These are phyloP conservation scores for Mycena indigotica DNA, from an alignment of 768 basidiomycete genomes.

Conservation along the genomic window DNA sequence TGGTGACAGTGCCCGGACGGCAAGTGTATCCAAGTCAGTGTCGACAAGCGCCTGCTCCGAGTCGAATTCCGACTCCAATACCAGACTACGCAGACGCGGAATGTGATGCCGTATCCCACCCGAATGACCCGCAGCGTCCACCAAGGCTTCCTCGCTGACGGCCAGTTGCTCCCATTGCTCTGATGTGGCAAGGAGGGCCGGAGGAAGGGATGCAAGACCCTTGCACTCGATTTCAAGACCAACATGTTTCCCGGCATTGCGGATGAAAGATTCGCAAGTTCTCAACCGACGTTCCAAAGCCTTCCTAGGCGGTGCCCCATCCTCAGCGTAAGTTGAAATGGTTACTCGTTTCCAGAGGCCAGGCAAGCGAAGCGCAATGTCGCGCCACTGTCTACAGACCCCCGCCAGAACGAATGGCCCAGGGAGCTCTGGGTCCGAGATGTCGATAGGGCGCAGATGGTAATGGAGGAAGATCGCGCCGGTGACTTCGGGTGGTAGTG, in stretches of 20 bases:
- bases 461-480: background rate
- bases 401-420: background rate
- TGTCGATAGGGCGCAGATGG: background rate
- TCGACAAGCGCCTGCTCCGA: background rate
- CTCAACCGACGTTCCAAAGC: background rate
- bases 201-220: background rate
- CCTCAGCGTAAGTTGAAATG: background rate
- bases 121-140: background rate
- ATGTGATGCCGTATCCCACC: background rate
- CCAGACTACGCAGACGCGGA: background rate
- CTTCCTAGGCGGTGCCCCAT: background rate
- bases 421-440: too few relatives aligned
- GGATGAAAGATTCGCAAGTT: background rate
- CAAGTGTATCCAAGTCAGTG: too few relatives aligned
- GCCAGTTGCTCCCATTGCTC: background rate
- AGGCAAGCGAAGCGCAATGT: background rate
- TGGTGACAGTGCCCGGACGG: background rate
- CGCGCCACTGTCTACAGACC: background rate
- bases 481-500: background rate
- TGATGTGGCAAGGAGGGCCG: background rate
- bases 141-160: too few relatives aligned
- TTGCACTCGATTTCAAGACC: background rate
- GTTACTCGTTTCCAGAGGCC: background rate
- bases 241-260: background rate
- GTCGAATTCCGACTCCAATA: background rate